phyloP scores from a whole-genome alignment of 129 eudicot species.

The Escallonia herrerae region DNA sequence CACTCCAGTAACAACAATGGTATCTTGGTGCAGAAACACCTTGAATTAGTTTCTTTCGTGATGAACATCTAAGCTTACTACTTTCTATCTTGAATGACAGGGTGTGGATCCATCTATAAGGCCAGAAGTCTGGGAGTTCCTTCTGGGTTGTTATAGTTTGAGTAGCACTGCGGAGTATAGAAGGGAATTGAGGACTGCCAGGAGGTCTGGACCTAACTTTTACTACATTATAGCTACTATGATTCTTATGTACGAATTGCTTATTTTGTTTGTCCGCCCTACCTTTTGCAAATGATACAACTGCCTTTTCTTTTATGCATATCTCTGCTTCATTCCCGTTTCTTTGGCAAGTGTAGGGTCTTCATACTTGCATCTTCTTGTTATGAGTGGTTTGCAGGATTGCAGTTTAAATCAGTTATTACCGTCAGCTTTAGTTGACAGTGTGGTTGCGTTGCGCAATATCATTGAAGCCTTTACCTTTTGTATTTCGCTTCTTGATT shows the following conservation, averaged over 20 bases:
- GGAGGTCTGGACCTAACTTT: constrained; percentile 51
- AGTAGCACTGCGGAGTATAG: constrained; percentile 89
- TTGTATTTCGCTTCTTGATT: too few species aligned
- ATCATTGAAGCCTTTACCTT: too few species aligned
- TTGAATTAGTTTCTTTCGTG: too few species aligned
- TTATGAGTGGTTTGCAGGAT: too few species aligned
- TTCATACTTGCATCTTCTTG: not conserved
- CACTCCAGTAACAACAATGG: too few species aligned
- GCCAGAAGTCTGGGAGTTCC: constrained; percentile 98
- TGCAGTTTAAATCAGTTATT: too few species aligned
- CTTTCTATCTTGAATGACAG: constrained; percentile 26
- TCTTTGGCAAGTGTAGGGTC: not conserved
- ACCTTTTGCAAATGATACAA: not conserved
- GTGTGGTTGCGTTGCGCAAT: too few species aligned
- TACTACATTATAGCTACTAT: not conserved
- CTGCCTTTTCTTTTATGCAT: not conserved
- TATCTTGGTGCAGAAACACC: too few species aligned
- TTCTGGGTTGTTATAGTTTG: constrained; percentile 85
- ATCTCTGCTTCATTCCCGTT: not conserved
- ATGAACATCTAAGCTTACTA: too few species aligned
- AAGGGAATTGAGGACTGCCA: constrained; percentile 64
- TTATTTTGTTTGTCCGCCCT: constrained; percentile 4
- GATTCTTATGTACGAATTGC: constrained; percentile 6
- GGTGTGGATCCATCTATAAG: constrained; percentile 98
- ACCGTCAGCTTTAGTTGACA: too few species aligned